Evolutionary conservation across 352 stramenopile species (phyloP).

Genomic region (Globisporangium middletonii): DNA sequence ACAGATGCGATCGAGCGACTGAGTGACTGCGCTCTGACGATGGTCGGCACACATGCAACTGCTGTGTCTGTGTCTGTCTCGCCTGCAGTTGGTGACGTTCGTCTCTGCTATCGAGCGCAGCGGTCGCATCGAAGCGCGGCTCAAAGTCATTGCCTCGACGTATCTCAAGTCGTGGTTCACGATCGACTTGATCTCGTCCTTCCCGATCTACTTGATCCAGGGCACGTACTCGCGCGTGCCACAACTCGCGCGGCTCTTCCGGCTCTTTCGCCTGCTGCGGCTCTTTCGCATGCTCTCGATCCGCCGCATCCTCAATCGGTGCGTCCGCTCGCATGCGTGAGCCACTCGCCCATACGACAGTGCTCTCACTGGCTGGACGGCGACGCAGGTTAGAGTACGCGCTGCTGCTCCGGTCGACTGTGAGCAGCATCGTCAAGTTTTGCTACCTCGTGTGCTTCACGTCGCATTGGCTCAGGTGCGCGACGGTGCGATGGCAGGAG

Average conservation of each 20-base stretch:
- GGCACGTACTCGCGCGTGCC: constrained; percentile 53
- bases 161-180: constrained; percentile 74
- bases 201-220: constrained; percentile 67
- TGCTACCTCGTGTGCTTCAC: constrained; percentile 63
- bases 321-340: not conserved
- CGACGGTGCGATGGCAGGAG: not conserved
- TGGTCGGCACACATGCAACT: not conserved
- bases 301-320: constrained; percentile 49
- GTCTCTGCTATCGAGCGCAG: constrained; percentile 59
- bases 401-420: constrained; percentile 64
- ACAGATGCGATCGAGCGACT: too few relatives aligned
- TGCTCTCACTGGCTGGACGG: too few relatives aligned
- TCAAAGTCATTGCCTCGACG: constrained; percentile 34
- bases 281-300: constrained; percentile 71
- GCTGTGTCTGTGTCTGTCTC: not conserved
- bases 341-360: too few relatives aligned
- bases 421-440: constrained; percentile 62
- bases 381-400: constrained; percentile 23
- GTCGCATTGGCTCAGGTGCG: constrained; percentile 54
- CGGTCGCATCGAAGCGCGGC: constrained; percentile 46
- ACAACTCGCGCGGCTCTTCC: constrained; percentile 54
- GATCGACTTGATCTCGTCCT: constrained; percentile 68
- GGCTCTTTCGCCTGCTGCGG: constrained; percentile 50
- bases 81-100: constrained; percentile 58
- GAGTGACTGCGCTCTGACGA: too few relatives aligned